Evolutionary conservation across 2,329 filamentous ascomycete species (phyloP).

Genomic region (Botryosphaeria dothidea): DNA sequence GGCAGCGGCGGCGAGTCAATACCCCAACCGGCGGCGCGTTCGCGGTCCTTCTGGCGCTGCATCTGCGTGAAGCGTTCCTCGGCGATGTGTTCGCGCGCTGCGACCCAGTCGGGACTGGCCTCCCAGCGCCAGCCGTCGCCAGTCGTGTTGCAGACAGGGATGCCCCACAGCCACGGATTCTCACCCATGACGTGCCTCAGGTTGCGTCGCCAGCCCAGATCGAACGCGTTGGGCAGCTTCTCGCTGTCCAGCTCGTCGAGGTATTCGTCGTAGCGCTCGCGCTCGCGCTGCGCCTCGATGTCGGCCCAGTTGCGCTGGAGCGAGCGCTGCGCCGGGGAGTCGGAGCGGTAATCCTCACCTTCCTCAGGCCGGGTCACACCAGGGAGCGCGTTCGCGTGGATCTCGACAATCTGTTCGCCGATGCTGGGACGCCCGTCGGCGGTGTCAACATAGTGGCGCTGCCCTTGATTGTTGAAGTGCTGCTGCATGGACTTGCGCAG

Average conservation of each 20-base stretch:
- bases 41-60: conserved; percentile 60
- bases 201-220: conserved; percentile 82
- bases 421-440: conserved; percentile 32
- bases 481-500: conserved; percentile 70
- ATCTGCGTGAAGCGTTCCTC: conserved; percentile 40
- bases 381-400: conserved; percentile 78
- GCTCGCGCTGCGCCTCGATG: conserved; percentile 56
- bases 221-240: conserved; percentile 89
- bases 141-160: conserved; percentile 82
- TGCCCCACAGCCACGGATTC: conserved; percentile 68
- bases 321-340: conserved; percentile 42
- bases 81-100: conserved; percentile 64
- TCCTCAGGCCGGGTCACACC: conserved; percentile 80
- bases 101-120: conserved; percentile 74
- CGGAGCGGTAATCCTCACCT: conserved; percentile 50
- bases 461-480: conserved; percentile 48
- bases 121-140: conserved; percentile 97
- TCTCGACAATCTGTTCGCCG: conserved; percentile 75
- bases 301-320: conserved; percentile 39
- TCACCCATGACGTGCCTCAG: conserved; percentile 79
- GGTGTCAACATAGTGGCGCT: conserved; percentile 45
- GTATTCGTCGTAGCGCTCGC: conserved; percentile 73
- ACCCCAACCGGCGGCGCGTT: conserved; percentile 70
- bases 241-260: conserved; percentile 87
- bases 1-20: conserved; percentile 25